Percentiles rank a stretch among this genome's conserved stretches.
These are phyloP conservation scores for Coemansia reversa DNA, from an alignment of 192 early-diverging fungal species.

Conservation along the genomic window DNA sequence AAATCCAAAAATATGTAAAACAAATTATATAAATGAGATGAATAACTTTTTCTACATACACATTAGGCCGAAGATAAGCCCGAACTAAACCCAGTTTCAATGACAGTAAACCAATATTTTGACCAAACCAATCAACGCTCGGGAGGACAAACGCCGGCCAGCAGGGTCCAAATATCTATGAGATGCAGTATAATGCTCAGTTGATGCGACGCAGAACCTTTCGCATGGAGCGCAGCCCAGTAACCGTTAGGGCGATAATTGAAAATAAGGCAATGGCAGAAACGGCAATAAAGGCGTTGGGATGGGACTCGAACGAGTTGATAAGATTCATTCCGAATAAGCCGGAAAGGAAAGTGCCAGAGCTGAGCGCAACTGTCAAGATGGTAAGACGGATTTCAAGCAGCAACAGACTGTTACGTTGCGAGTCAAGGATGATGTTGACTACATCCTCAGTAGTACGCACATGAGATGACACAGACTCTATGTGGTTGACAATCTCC, in stretches of 20 bases:
- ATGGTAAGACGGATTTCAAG: conserved; percentile 83
- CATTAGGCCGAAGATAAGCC: neutral
- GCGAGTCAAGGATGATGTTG: conserved; percentile 79
- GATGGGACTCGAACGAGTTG: conserved; percentile 68
- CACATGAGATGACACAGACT: conserved; percentile 67
- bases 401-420: conserved; percentile 81
- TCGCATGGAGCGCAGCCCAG: conserved; percentile 47
- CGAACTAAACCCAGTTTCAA: too few relatives aligned
- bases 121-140: neutral
- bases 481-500: conserved; percentile 74
- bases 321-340: conserved; percentile 91
- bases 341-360: conserved; percentile 71
- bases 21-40: neutral
- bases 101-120: neutral
- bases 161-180: neutral
- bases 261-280: conserved; percentile 47
- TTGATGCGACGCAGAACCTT: conserved; percentile 49
- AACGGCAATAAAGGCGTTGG: conserved; percentile 68
- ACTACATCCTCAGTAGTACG: conserved; percentile 81
- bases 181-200: conserved; percentile 1
- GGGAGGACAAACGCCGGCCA: neutral
- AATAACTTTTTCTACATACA: neutral
- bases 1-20: neutral
- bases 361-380: conserved; percentile 70
- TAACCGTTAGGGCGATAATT: conserved; percentile 34